A percentile compares a stretch with the other conserved stretches of the same genome.
These are phyloP conservation scores for Periconia macrospinosa DNA, from an alignment of 2,329 filamentous ascomycete species.

Conservation along the genomic window DNA sequence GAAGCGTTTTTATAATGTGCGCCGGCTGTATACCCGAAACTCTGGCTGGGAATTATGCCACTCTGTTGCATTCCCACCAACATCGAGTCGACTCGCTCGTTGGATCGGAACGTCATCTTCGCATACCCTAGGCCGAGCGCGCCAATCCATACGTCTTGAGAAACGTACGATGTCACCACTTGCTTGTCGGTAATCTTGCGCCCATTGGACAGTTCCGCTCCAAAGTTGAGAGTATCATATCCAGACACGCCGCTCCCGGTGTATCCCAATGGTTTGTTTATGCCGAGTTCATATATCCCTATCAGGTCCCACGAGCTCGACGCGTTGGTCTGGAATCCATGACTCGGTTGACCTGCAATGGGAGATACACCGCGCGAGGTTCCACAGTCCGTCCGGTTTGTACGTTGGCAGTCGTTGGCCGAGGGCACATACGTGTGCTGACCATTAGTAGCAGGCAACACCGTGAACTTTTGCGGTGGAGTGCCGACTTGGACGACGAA, in stretches of 20 bases:
- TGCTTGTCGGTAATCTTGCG: neutral
- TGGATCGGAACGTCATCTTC: neutral
- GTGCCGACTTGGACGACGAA: neutral
- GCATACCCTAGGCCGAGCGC: neutral
- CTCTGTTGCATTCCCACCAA: neutral
- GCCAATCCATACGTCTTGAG: constrained; percentile 16
- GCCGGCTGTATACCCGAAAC: neutral
- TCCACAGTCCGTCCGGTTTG: neutral
- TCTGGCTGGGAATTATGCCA: neutral
- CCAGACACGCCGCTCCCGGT: constrained; percentile 66
- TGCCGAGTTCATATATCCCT: constrained; percentile 61
- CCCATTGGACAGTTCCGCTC: constrained; percentile 32
- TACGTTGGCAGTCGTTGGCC: neutral
- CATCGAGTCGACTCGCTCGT: neutral
- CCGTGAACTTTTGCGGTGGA: neutral
- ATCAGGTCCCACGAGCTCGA: constrained; percentile 55
- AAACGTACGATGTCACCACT: constrained; percentile 35
- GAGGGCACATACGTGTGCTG: neutral
- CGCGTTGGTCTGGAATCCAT: constrained; percentile 12
- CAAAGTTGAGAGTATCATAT: constrained; percentile 48
- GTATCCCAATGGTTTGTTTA: constrained; percentile 56
- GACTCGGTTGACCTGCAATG: neutral
- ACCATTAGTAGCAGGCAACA: neutral
- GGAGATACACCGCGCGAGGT: neutral
- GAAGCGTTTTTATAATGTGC: neutral